Conservation (phyloP, 2,329 filamentous ascomycete genomes). For the Penicillium nordicum region DNA sequence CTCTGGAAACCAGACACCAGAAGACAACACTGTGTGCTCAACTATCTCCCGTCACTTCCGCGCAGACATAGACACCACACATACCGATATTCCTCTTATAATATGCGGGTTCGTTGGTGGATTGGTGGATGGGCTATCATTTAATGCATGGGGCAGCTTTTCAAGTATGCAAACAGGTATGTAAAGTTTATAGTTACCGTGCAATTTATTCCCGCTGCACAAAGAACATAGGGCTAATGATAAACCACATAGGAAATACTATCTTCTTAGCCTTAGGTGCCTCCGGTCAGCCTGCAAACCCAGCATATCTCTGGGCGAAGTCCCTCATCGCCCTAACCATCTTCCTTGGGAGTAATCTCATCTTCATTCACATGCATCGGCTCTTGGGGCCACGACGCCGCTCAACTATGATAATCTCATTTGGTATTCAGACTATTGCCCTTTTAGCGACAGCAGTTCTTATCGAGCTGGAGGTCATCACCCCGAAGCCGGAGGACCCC, state of each 20-base stretch:
- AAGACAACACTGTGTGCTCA: conserved; percentile 11
- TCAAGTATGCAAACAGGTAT: conserved; percentile 44
- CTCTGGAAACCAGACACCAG: conserved; percentile 13
- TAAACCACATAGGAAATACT: conserved; percentile 36
- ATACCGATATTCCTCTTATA: conserved; percentile 31
- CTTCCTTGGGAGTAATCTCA: conserved; percentile 40
- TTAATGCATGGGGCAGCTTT: conserved; percentile 44
- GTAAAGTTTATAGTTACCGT: not conserved
- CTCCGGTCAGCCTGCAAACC: conserved; percentile 41
- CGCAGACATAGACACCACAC: conserved; percentile 22
- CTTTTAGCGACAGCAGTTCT: conserved; percentile 36
- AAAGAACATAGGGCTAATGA: not conserved
- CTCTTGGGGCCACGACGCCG: conserved; percentile 34
- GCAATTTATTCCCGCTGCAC: too few relatives aligned
- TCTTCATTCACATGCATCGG: conserved; percentile 39
- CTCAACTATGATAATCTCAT: conserved; percentile 39
- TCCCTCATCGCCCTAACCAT: conserved; percentile 40
- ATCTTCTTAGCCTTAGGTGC: conserved; percentile 44
- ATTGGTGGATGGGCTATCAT: conserved; percentile 40
- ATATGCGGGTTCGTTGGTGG: conserved; percentile 40
- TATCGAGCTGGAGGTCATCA: conserved; percentile 34
- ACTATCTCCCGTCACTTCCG: conserved; percentile 22
- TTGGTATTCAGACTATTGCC: conserved; percentile 36
- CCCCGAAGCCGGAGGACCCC: conserved; percentile 28
- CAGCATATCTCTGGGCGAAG: conserved; percentile 43